Base-by-base conservation (phyloP, 805 yeast species). In the Myxozyma melibiosi region DNA sequence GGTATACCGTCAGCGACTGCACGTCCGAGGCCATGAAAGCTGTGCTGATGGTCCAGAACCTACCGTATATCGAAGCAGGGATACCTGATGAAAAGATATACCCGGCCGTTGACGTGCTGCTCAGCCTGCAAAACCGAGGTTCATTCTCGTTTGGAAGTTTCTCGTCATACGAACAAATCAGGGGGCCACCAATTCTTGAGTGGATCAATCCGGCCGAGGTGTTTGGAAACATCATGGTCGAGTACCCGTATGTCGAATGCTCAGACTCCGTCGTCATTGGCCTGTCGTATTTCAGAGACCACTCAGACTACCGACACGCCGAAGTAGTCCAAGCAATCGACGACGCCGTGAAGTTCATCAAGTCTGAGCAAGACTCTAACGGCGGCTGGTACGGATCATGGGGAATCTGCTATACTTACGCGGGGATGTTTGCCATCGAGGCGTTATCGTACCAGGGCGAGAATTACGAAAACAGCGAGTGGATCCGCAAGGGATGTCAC, bases 341-440 rank as follows among this genome's bases (percentile, higher is more conserved):
- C 3, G 78, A 83, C 52, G 98, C 97, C 0, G 78, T 89, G 14
- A 71, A 79, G 3, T 94, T 86, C 67, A 88, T 94, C 42, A 81
- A 80, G 48, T 71, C 75, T 2, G 81, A 81, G 1, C 99, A 94
- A 71, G 75, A 77, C 42, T 67, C 68, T 0, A 96, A 94, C 71
- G 99, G 99, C 0, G 84, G 96, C 13, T 94, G 98, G 98, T 95
- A 91, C 70, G 99, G 99, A 0, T 84, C 90, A 39, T 94, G 99
- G 99, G 99, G 99, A 35, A 85, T 94, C 4, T 94, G 99, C 70
- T 90, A 79, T 69, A 88, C 97, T 0, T 94, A 94, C 71, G 98
- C 98, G 0, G 88, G 90, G 1, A 94, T 94, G 99, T 94, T 94
- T 80, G 99, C 99, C 0, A 72, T 94, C 28, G 99, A 94, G 66